Percentiles rank a stretch among this genome's conserved stretches.
Conservation (phyloP, 306 rosid genomes). For the Gillenia trifoliata region DNA sequence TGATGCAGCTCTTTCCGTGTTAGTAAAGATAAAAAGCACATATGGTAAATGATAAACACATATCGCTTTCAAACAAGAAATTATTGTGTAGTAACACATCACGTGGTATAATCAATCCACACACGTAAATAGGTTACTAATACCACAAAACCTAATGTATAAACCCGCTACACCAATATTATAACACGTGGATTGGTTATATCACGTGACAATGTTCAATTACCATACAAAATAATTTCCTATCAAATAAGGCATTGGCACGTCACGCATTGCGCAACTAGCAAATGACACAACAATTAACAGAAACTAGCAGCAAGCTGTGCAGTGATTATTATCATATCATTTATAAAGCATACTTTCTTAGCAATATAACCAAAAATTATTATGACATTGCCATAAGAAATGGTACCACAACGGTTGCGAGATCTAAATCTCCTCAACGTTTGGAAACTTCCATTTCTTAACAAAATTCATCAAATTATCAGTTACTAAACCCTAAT, state of each 20-base stretch:
- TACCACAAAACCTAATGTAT: background rate
- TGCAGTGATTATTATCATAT: background rate
- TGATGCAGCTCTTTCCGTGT: constrained; percentile 6
- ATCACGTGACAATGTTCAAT: background rate
- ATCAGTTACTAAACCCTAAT: background rate
- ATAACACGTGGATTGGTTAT: too few relatives aligned
- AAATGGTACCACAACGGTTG: background rate
- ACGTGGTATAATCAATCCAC: background rate
- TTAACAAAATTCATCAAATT: background rate
- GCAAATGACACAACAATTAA: background rate
- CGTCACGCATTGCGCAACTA: background rate
- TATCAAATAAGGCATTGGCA: background rate
- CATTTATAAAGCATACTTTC: background rate
- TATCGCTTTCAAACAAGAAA: background rate
- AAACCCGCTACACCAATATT: background rate
- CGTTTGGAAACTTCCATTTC: background rate
- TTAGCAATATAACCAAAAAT: background rate
- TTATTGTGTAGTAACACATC: background rate
- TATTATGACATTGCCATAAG: background rate
- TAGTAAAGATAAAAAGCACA: constrained; percentile 6
- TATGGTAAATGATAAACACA: background rate
- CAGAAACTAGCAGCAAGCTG: background rate
- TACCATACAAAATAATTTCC: background rate
- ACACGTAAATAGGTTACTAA: background rate
- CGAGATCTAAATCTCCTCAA: background rate